A percentile compares a stretch with the other conserved stretches of the same genome.
Conservation (phyloP, 2,329 filamentous ascomycete genomes). For the Stylonectria norvegica region DNA sequence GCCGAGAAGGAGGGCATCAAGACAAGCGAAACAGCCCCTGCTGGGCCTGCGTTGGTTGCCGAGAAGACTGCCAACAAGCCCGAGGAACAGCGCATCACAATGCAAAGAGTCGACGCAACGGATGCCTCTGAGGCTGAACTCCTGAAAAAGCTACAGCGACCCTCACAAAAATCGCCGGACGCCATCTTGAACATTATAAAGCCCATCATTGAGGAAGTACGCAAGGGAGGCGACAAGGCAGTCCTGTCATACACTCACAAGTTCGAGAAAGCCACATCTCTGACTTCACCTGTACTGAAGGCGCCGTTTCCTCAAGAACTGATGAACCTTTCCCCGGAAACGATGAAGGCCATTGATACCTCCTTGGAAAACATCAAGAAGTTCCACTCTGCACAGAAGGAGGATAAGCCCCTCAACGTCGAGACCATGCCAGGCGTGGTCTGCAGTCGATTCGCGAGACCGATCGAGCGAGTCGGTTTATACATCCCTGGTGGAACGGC, state of each 20-base stretch:
- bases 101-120: slow-evolving; percentile 73
- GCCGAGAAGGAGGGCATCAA: slow-evolving; percentile 74
- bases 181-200: slow-evolving; percentile 86
- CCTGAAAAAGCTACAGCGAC: slow-evolving; percentile 73
- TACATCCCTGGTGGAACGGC: slow-evolving; percentile 96
- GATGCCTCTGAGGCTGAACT: slow-evolving; percentile 64
- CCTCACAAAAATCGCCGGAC: slow-evolving; percentile 92
- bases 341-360: slow-evolving; percentile 85
- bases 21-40: slow-evolving; percentile 35
- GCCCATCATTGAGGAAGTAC: slow-evolving; percentile 88
- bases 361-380: slow-evolving; percentile 92
- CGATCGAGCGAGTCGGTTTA: slow-evolving; percentile 92
- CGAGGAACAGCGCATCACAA: slow-evolving; percentile 65
- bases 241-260: slow-evolving; percentile 94
- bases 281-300: slow-evolving; percentile 83
- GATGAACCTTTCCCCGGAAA: slow-evolving; percentile 82
- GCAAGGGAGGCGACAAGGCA: slow-evolving; percentile 77
- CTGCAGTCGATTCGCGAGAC: slow-evolving; percentile 86
- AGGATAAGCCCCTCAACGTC: slow-evolving; percentile 75
- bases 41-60: slow-evolving; percentile 33
- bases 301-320: slow-evolving; percentile 82
- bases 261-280: slow-evolving; percentile 91
- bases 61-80: slow-evolving; percentile 37
- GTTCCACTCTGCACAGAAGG: slow-evolving; percentile 90
- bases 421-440: slow-evolving; percentile 98